These are phyloP conservation scores for Annulohypoxylon truncatum DNA, from an alignment of 2,329 filamentous ascomycete genomes.

Conservation along the genomic window DNA sequence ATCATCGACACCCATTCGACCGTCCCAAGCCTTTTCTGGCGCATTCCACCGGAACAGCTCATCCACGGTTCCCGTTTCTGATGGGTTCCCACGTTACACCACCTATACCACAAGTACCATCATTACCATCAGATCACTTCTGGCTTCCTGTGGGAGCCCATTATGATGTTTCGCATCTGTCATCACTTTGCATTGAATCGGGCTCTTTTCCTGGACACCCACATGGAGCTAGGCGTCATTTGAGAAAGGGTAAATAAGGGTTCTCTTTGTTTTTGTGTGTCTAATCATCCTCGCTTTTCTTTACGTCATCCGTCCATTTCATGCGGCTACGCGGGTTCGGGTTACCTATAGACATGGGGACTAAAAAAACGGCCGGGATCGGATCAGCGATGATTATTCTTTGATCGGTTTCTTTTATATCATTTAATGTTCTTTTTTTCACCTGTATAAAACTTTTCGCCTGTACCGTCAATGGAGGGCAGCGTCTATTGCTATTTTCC, in stretches of 20 bases:
- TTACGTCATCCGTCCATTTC: slow-evolving; percentile 31
- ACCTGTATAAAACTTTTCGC: slow-evolving; percentile 25
- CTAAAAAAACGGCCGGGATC: slow-evolving; percentile 34
- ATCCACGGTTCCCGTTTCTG: slow-evolving; percentile 33
- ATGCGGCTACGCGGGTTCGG: slow-evolving; percentile 16
- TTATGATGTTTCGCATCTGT: slow-evolving; percentile 41
- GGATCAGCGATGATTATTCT: slow-evolving; percentile 36
- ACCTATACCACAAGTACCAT: slow-evolving; percentile 19
- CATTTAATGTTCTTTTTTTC: slow-evolving; percentile 21
- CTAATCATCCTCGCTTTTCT: slow-evolving; percentile 6
- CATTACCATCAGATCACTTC: slow-evolving; percentile 20
- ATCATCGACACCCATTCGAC: slow-evolving; percentile 25
- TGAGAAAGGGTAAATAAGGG: slow-evolving; percentile 10
- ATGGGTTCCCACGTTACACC: slow-evolving; percentile 21
- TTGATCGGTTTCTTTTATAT: slow-evolving; percentile 1
- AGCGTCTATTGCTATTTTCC: slow-evolving; percentile 6
- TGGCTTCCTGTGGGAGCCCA: slow-evolving; percentile 20
- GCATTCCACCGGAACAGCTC: slow-evolving; percentile 34
- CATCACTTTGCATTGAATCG: slow-evolving; percentile 34
- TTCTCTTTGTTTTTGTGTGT: slow-evolving; percentile 9
- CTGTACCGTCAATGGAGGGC: slow-evolving; percentile 10
- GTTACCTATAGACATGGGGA: slow-evolving; percentile 37
- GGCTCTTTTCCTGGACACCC: slow-evolving; percentile 11
- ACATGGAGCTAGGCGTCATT: slow-evolving; percentile 29
- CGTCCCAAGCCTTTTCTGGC: slow-evolving; percentile 21